Percentiles rank a stretch among this genome's conserved stretches.
These are phyloP conservation scores for Hypocreales sp. DNA, from an alignment of 2,329 filamentous ascomycete genomes.

Conservation along the genomic window DNA sequence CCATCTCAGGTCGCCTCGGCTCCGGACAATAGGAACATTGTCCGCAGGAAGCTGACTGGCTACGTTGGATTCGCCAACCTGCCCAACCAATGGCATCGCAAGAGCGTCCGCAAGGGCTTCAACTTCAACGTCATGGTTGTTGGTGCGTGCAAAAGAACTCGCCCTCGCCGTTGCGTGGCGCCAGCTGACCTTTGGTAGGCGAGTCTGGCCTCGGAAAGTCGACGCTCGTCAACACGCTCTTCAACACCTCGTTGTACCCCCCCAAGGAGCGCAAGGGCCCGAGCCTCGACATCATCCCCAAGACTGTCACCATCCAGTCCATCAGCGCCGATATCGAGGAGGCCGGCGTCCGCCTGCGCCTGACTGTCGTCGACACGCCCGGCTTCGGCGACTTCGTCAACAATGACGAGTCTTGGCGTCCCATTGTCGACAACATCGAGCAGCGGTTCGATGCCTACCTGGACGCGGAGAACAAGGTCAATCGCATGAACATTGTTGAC, in stretches of 20 bases:
- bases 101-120: conserved; percentile 99
- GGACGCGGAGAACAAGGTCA: conserved; percentile 99
- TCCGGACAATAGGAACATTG: conserved; percentile 80
- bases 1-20: conserved; percentile 27
- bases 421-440: conserved; percentile 99
- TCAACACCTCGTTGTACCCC: conserved; percentile 98
- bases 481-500: conserved; percentile 99
- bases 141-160: conserved; percentile 47
- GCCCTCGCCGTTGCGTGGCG: neutral
- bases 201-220: conserved; percentile 99
- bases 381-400: conserved; percentile 99
- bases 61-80: conserved; percentile 98
- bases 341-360: conserved; percentile 86
- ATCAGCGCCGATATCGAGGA: conserved; percentile 97
- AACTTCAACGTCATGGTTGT: conserved; percentile 99
- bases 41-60: conserved; percentile 92
- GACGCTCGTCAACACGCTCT: conserved; percentile 95
- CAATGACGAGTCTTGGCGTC: conserved; percentile 98
- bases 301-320: conserved; percentile 89
- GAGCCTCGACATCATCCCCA: conserved; percentile 94
- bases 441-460: conserved; percentile 97
- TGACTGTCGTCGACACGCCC: conserved; percentile 95
- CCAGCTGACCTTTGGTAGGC: conserved; percentile 39
- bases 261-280: conserved; percentile 97
- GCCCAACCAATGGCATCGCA: conserved; percentile 99